These are phyloP conservation scores for Eucalyptus cladocalyx DNA, from an alignment of 345 rosid genomes.

Conservation along the genomic window DNA sequence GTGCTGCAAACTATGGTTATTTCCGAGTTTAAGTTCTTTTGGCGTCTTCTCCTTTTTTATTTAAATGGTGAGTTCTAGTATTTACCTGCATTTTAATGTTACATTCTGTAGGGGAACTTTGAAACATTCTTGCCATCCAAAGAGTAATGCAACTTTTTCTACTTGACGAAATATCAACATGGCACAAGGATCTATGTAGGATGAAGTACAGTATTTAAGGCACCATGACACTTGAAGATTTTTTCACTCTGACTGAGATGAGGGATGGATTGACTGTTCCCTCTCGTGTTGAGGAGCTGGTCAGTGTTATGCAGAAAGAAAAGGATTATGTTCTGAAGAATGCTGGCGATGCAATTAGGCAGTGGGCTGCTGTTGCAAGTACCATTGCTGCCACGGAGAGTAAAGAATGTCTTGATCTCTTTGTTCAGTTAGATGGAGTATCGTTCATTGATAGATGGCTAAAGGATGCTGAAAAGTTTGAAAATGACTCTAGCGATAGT, in stretches of 20 bases:
- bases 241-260: conserved; percentile 80
- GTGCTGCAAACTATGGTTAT: neutral
- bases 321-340: conserved; percentile 55
- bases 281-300: conserved; percentile 70
- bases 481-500: conserved; percentile 29
- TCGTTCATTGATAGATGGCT: conserved; percentile 68
- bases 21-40: neutral
- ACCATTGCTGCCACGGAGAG: conserved; percentile 70
- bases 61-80: neutral
- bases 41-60: neutral
- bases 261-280: conserved; percentile 78
- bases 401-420: conserved; percentile 85
- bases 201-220: conserved; percentile 23
- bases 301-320: conserved; percentile 61
- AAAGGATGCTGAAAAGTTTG: conserved; percentile 39
- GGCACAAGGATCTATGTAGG: conserved; percentile 8
- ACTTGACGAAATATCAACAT: conserved; percentile 9
- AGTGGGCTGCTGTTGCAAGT: conserved; percentile 87
- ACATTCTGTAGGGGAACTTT: neutral
- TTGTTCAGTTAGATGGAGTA: conserved; percentile 78
- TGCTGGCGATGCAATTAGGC: conserved; percentile 65
- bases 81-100: neutral
- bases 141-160: conserved; percentile 1
- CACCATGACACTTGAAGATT: conserved; percentile 86
- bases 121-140: neutral